Base-by-base conservation (phyloP, 2,329 filamentous ascomycete genomes). In the Colletotrichum scovillei region DNA sequence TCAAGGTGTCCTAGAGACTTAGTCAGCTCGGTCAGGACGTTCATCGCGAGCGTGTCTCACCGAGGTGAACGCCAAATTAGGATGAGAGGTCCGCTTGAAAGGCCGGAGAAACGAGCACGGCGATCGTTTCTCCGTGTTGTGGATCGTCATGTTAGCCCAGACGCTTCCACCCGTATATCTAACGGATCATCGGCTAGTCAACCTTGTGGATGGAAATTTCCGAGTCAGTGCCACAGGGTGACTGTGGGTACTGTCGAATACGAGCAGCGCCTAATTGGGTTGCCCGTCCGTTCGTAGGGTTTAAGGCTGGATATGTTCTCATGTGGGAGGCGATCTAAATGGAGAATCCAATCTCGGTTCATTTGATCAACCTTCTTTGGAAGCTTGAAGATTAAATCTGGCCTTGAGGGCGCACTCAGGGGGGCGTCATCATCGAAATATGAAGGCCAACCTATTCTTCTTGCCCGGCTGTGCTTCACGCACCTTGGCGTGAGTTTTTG, bases 331-430 rank as follows among this genome's bases (percentile, higher is more conserved):
- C 22, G 26, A 22, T 24, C 46, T 28, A n/a, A 46, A 42, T 60
- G 68, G 68, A 35, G 38, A 38, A 14, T 28, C 24, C 53, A 63
- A 72, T 72, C 14, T 69, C 58, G 69, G 65, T 72, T 69, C 52
- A 19, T 14, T 26, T 24, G 58, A 69, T 72, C 65, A 35, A 59
- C 58, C 53, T 63, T 63, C 24, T 30, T 32, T 32, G n/a, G 30
- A 32, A 59, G 46, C 52, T 58, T 58, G 52, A 46, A 63, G 35
- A 42, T 58, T n/a, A 55, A 46, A 16, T 22, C 14, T 24, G 30
- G 6, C 24, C 22, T 63, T 46, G 11, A 28, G 42, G 24, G 8
- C n/a, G 30, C 7, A 9, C 49, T 53, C 38, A 42, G 38, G 38
- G 35, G 38, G 59, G 38, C 22, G 22, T 19, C 12, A 49, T 7